Percentiles rank a stretch among this genome's conserved stretches.
Conservation (phyloP, 164 flowering plant species). For the Nymphaea colorata region DNA sequence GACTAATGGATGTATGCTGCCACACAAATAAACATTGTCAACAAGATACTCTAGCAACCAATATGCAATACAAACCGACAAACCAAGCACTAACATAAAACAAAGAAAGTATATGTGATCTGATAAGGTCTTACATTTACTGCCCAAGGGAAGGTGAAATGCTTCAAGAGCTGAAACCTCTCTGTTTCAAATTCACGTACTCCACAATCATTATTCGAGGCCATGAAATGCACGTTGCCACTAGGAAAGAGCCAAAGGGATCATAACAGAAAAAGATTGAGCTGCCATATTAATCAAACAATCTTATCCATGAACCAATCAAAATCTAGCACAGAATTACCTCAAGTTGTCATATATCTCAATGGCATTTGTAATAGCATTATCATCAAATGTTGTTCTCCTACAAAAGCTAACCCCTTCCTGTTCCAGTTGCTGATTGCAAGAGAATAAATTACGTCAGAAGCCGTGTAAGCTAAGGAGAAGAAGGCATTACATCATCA, state of each 20-base stretch:
- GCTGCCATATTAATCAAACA: not conserved
- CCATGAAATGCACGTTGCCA: conserved; percentile 47
- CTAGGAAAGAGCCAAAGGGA: conserved; percentile 15
- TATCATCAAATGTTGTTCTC: conserved; percentile 46
- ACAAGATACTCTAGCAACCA: not conserved
- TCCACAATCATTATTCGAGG: conserved; percentile 60
- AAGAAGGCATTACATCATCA: not conserved
- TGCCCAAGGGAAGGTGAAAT: conserved; percentile 59
- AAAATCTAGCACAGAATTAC: conserved; percentile 15
- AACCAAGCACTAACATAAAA: not conserved
- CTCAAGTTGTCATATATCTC: conserved; percentile 51
- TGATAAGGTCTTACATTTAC: conserved; percentile 46
- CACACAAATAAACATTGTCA: not conserved
- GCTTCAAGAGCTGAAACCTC: conserved; percentile 49
- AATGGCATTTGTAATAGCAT: conserved; percentile 61
- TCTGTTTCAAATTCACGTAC: conserved; percentile 58
- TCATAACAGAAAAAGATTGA: not conserved
- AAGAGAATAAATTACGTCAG: not conserved
- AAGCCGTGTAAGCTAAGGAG: too few species aligned
- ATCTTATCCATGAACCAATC: not conserved
- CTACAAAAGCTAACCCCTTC: conserved; percentile 61
- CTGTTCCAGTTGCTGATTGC: conserved; percentile 38
- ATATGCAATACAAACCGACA: not conserved
- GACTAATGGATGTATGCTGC: conserved; percentile 80
- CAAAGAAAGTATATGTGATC: not conserved